Evolutionary conservation across 441 rosid genomes (phyloP), one percentile per base, ranked within the genome.

Genomic region (Rhodomyrtus psidioides): DNA sequence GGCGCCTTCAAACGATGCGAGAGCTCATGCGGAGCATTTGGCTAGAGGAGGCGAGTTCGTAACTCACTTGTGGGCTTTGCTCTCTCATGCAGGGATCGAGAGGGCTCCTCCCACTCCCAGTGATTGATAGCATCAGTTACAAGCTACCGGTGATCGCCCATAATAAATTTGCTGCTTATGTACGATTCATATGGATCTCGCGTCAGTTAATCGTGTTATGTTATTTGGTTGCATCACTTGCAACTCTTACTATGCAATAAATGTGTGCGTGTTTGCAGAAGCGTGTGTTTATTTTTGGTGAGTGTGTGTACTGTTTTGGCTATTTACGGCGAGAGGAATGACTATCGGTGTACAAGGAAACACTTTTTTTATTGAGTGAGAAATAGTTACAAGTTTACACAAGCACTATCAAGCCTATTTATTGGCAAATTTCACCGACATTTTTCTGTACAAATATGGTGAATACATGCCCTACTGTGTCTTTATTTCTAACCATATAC

Each of bases 81-180:
- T 82, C 3, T 27, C 83, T 14, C 57, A 82, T 1, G 30, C 4
- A 3, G 27, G n/a, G 9, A 12, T 26, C 53, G 0, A n/a, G 17
- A n/a, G 8, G 5, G 8, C 0, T 2, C 62, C 1, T 57, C 2
- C 58, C 4, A 55, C 6, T 0, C 12, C 28, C 1, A 5, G 30
- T n/a, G 1, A 5, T 58, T n/a, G 62, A 12, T n/a, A n/a, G 62
- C 8, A 58, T 26, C 2, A n/a, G 16, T 12, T 13, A 16, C 8
- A 58, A n/a, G 1, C 13, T 5, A 5, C 8, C 9, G 1, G 0
- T 12, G 62, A 6, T 58, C n/a, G 8, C 7, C 1, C 34, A 5
- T 58, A 58, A 58, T 58, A 58, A n/a, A 58, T 58, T 3, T 3
- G 62, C 1, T 5, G 4, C 62, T 57, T 12, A 4, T 9, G 27